phyloP scores from a whole-genome alignment of 2,329 filamentous ascomycete species.

The Colletotrichum euphorbiae region DNA sequence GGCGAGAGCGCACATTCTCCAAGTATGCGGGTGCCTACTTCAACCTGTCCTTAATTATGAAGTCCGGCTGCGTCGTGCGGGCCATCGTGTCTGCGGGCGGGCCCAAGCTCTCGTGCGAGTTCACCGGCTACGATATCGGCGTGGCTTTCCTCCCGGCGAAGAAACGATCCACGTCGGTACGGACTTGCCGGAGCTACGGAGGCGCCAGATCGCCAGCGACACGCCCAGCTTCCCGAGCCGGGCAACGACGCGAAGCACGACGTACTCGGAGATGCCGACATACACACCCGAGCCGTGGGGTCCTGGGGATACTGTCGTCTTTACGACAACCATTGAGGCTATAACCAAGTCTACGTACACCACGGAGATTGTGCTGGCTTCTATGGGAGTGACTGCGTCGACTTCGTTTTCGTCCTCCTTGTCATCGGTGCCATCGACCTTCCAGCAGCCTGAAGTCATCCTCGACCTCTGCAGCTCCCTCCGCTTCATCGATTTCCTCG shows the following conservation, averaged over 20 bases:
- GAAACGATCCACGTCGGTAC: neutral
- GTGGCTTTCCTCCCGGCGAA: neutral
- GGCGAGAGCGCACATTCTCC: too few species aligned
- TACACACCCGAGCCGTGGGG: neutral
- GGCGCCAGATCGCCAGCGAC: neutral
- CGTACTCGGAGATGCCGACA: neutral
- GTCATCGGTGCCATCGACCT: neutral
- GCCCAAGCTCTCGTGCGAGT: neutral
- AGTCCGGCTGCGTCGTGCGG: neutral
- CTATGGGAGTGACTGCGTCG: neutral
- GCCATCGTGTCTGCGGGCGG: neutral
- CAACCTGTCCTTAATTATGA: neutral
- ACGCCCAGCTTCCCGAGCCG: neutral
- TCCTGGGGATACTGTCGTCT: neutral
- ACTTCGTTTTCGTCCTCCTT: neutral
- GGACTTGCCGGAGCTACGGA: neutral
- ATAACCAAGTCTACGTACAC: too few species aligned
- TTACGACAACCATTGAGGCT: neutral
- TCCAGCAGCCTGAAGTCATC: neutral
- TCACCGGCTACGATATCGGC: neutral
- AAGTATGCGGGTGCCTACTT: constrained; percentile 1
- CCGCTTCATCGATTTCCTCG: neutral
- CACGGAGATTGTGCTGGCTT: neutral
- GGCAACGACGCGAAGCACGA: neutral
- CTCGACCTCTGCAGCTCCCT: neutral